Conservation (phyloP, 768 basidiomycete genomes). For the Mycena alexandri region DNA sequence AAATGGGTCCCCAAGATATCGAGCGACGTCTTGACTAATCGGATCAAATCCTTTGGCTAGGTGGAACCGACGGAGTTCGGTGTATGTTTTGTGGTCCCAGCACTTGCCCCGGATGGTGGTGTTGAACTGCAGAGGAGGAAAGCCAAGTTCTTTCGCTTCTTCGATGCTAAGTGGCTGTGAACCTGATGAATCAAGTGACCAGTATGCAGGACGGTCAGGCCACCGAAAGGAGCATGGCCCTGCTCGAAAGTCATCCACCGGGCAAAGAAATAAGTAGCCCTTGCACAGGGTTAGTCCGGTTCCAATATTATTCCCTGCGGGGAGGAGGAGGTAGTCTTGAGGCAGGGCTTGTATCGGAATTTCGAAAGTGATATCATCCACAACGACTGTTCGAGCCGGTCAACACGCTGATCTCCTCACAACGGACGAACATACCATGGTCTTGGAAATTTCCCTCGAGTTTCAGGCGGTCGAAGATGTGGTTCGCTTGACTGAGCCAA, state of each 20-base stretch:
- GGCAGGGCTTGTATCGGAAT: background rate
- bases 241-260: background rate
- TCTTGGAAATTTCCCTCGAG: background rate
- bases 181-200: background rate
- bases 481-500: conserved; percentile 8
- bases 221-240: background rate
- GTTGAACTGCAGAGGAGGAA: background rate
- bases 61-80: background rate
- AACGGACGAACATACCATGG: background rate
- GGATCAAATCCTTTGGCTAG: background rate
- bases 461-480: background rate
- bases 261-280: conserved; percentile 1
- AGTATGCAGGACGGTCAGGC: background rate
- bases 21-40: background rate
- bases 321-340: background rate
- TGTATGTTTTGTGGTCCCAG: background rate
- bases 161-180: background rate
- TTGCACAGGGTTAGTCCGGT: no score
- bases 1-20: background rate
- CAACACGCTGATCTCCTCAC: background rate
- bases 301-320: no score
- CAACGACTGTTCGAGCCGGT: background rate
- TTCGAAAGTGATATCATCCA: conserved; percentile 1
- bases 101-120: background rate
- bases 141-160: background rate